Conservation (phyloP, 768 basidiomycete species). For the Cantharellus anzutake region DNA sequence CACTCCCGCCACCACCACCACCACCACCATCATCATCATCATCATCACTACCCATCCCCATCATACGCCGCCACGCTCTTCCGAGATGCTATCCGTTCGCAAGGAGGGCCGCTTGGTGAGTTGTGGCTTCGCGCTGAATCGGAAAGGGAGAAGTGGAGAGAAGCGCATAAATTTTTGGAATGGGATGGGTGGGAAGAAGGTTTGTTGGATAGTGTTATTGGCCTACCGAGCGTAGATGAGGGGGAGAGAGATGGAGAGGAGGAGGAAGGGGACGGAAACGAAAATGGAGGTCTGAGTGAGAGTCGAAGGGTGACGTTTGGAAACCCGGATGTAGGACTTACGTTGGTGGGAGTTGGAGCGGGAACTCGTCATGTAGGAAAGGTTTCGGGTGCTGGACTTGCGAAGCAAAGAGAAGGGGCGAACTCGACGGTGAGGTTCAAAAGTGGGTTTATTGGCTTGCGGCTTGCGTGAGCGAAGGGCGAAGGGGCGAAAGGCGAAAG, state of each 20-base stretch:
- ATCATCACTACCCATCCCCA: background rate
- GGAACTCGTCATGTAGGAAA: too few relatives aligned
- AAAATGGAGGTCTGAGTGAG: too few relatives aligned
- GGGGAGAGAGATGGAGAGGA: background rate
- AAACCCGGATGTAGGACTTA: too few relatives aligned
- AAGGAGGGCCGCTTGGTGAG: constrained; percentile 6
- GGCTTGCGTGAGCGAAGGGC: too few relatives aligned
- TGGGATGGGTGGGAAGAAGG: constrained; percentile 92
- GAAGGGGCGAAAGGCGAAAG: too few relatives aligned
- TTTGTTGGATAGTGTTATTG: constrained; percentile 53
- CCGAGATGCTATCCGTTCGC: background rate
- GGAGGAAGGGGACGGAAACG: background rate
- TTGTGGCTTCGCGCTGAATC: constrained; percentile 65
- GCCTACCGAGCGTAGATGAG: constrained; percentile 12
- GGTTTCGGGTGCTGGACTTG: too few relatives aligned
- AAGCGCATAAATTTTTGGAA: constrained; percentile 64
- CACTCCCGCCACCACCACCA: background rate
- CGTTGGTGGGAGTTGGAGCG: too few relatives aligned
- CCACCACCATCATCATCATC: background rate
- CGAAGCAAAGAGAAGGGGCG: too few relatives aligned
- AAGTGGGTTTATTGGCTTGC: too few relatives aligned
- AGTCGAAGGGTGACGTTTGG: too few relatives aligned
- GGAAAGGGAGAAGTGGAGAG: constrained; percentile 41
- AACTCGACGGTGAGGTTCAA: too few relatives aligned
- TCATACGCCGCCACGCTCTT: background rate